A percentile compares a stretch with the other conserved stretches of the same genome.
Evolutionary conservation across 441 rosid species (phyloP).

Genomic region (Isatis lusitanica): DNA sequence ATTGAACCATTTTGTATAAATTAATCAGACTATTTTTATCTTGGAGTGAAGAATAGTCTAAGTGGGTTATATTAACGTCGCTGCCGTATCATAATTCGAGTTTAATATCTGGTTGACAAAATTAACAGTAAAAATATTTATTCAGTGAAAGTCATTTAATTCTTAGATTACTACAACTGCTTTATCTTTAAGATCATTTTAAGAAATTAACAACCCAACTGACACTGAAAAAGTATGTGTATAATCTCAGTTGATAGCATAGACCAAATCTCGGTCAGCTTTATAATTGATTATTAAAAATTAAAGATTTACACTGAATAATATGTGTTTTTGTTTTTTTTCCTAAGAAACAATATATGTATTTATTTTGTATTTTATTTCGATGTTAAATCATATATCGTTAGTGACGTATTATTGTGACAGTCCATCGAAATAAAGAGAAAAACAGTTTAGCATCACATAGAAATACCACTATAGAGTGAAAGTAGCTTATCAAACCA

Average conservation of each 20-base stretch:
- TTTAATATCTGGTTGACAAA: background rate
- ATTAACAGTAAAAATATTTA: too few relatives aligned
- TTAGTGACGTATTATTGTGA: background rate
- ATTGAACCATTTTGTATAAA: background rate
- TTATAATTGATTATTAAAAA: background rate
- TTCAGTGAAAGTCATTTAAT: background rate
- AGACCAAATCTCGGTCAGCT: background rate
- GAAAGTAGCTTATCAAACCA: background rate
- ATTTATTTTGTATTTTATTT: too few relatives aligned
- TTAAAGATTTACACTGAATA: too few relatives aligned
- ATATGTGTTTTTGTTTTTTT: too few relatives aligned
- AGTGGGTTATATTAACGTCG: background rate
- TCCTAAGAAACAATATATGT: too few relatives aligned
- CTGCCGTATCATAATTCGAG: background rate
- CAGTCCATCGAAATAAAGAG: background rate
- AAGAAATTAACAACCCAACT: background rate
- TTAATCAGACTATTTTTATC: background rate
- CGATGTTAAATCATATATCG: background rate
- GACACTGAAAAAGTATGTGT: background rate
- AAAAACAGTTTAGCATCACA: background rate
- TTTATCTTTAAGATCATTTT: background rate
- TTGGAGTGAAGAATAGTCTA: background rate
- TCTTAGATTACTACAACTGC: too few relatives aligned
- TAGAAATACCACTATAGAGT: background rate
- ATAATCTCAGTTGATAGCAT: background rate